A percentile compares a stretch with the other conserved stretches of the same genome.
Conservation (phyloP, 345 rosid genomes). For the Noccaea caerulescens region DNA sequence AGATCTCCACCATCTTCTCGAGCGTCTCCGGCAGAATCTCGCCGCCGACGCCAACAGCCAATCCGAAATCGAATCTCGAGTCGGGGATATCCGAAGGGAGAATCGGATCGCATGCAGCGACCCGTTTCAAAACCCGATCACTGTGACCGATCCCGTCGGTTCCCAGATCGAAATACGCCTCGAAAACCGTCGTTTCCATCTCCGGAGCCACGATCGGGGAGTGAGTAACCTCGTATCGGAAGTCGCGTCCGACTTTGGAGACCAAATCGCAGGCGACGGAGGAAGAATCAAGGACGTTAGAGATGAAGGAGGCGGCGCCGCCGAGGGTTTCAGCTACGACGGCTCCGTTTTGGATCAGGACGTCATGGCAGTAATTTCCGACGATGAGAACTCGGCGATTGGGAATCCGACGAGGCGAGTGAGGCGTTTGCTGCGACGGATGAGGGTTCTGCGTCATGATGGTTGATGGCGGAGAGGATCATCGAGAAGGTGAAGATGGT, state of each 20-base stretch:
- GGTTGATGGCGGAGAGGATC: conserved; percentile 31
- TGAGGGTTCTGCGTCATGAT: conserved; percentile 38
- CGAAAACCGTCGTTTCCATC: conserved; percentile 73
- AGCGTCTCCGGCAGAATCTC: conserved; percentile 86
- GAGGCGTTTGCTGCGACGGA: conserved; percentile 30
- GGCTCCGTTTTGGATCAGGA: conserved; percentile 61
- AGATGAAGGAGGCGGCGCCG: conserved; percentile 91
- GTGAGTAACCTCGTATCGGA: conserved; percentile 56
- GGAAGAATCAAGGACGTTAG: conserved; percentile 62
- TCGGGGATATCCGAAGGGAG: conserved; percentile 68
- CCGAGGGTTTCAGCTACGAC: conserved; percentile 84
- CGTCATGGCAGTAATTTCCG: conserved; percentile 95
- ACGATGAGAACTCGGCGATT: conserved; percentile 65
- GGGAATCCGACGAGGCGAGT: conserved; percentile 30
- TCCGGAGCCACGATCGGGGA: conserved; percentile 50
- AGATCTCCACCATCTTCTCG: conserved; percentile 73
- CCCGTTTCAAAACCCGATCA: conserved; percentile 79
- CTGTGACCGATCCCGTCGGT: conserved; percentile 44
- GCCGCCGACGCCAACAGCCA: conserved; percentile 98
- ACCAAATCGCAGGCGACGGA: conserved; percentile 56
- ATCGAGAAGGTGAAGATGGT: conserved; percentile 33
- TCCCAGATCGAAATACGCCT: conserved; percentile 70
- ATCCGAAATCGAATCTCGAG: conserved; percentile 62
- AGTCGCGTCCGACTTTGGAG: conserved; percentile 81
- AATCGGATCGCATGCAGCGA: conserved; percentile 73